These are phyloP conservation scores for Boletus pseudo-olivaceus DNA, from an alignment of 768 basidiomycete genomes.

Conservation along the genomic window DNA sequence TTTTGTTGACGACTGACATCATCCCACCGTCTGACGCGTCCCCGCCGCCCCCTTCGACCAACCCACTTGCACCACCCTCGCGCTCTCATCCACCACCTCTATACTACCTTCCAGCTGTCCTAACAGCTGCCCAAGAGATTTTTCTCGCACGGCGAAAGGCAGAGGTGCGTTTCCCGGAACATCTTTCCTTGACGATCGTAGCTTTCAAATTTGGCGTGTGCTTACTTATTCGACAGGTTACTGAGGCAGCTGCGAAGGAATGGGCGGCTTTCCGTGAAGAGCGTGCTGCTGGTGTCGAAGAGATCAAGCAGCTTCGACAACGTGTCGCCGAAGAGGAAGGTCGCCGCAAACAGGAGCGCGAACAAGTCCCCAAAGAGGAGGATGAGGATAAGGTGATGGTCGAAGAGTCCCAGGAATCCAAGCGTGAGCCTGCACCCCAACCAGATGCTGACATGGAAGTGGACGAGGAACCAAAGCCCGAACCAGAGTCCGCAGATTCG, in stretches of 20 bases:
- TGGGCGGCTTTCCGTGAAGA: slow-evolving; percentile 65
- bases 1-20: slow-evolving; percentile 69
- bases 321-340: slow-evolving; percentile 66
- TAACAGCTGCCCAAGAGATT: slow-evolving; percentile 65
- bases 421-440: slow-evolving; percentile 16
- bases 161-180: slow-evolving; percentile 43
- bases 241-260: slow-evolving; percentile 62
- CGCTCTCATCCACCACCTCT: slow-evolving; percentile 73
- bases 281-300: slow-evolving; percentile 52
- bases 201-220: neutral
- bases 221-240: slow-evolving; percentile 41
- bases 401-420: slow-evolving; percentile 21
- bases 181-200: neutral
- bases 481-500: slow-evolving; percentile 34
- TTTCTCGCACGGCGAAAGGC: slow-evolving; percentile 60
- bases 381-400: slow-evolving; percentile 35
- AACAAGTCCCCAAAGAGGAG: slow-evolving; percentile 33
- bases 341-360: slow-evolving; percentile 41
- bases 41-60: slow-evolving; percentile 25
- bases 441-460: slow-evolving; percentile 34
- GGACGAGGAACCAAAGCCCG: slow-evolving; percentile 34
- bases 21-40: slow-evolving; percentile 43
- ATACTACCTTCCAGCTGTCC: slow-evolving; percentile 70
- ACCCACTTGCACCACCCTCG: slow-evolving; percentile 45
- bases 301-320: slow-evolving; percentile 58